Evolutionary conservation across 2,329 filamentous ascomycete species (phyloP).

Genomic region (Aspergillus thermomutatus): DNA sequence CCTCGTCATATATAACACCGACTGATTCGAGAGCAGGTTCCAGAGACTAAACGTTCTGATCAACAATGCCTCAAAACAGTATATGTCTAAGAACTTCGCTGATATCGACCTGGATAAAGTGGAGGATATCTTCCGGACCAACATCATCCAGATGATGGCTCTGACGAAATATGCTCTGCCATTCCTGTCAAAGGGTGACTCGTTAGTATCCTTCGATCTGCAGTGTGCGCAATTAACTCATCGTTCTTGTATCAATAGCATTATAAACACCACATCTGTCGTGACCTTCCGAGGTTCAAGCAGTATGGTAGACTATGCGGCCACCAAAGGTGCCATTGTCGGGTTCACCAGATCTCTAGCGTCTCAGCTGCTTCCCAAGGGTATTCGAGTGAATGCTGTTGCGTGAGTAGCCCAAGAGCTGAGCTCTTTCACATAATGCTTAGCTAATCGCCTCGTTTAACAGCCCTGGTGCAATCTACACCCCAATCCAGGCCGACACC

Average conservation of each 20-base stretch:
- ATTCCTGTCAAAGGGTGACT: conserved; percentile 52
- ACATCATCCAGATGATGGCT: conserved; percentile 59
- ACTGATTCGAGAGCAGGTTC: conserved; percentile 5
- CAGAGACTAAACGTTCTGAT: conserved; percentile 49
- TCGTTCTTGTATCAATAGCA: conserved; percentile 30
- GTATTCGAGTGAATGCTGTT: conserved; percentile 53
- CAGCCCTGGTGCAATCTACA: conserved; percentile 29
- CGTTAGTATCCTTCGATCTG: conserved; percentile 28
- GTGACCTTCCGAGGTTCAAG: conserved; percentile 54
- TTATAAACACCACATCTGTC: conserved; percentile 56
- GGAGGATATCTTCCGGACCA: conserved; percentile 55
- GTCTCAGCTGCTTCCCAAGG: conserved; percentile 53
- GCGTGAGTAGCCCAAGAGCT: conserved; percentile 23
- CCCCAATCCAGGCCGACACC: conserved; percentile 31
- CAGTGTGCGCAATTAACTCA: background rate
- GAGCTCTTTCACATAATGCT: background rate
- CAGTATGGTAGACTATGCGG: conserved; percentile 53
- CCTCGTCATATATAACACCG: background rate
- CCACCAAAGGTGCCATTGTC: conserved; percentile 58
- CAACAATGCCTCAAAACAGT: conserved; percentile 59
- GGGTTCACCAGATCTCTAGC: conserved; percentile 55
- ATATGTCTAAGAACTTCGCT: conserved; percentile 51
- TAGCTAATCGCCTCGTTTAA: background rate
- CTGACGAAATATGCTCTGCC: conserved; percentile 56
- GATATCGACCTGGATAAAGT: conserved; percentile 55